Percentiles rank a stretch among this genome's conserved stretches.
phyloP scores from a whole-genome alignment of 352 stramenopile genomes.

The Pilasporangium apinafurcum region DNA sequence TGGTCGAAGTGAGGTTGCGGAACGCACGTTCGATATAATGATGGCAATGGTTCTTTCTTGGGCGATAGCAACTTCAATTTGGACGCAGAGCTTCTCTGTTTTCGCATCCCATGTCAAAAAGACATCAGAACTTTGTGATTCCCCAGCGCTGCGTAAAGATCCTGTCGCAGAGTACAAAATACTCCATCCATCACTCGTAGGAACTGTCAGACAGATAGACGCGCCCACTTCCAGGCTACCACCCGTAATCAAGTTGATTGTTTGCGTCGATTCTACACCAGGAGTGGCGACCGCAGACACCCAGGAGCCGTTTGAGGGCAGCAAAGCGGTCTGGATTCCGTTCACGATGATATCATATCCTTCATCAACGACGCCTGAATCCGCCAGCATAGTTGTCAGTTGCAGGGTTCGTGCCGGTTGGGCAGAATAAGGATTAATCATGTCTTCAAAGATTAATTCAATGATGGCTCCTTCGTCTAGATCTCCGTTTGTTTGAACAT shows the following conservation, averaged over 20 bases:
- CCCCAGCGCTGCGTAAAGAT: slow-evolving; percentile 9
- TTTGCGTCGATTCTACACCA: slow-evolving; percentile 39
- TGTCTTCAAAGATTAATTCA: slow-evolving; percentile 30
- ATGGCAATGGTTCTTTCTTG: slow-evolving; percentile 34
- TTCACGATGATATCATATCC: slow-evolving; percentile 36
- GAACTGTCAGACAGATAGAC: slow-evolving; percentile 27
- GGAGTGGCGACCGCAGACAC: slow-evolving; percentile 32
- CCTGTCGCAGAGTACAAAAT: slow-evolving; percentile 20
- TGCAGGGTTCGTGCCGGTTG: slow-evolving; percentile 7
- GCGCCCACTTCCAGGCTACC: slow-evolving; percentile 31
- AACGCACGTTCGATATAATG: slow-evolving; percentile 30
- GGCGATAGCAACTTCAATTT: slow-evolving; percentile 11
- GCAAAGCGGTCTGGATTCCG: slow-evolving; percentile 18
- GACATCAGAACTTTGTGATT: slow-evolving; percentile 1
- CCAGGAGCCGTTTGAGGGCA: slow-evolving; percentile 23
- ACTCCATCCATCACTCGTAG: slow-evolving; percentile 18
- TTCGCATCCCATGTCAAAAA: slow-evolving; percentile 7
- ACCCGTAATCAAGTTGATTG: slow-evolving; percentile 25
- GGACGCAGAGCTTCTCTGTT: slow-evolving; percentile 18
- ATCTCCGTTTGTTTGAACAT: slow-evolving; percentile 28
- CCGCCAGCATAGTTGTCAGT: slow-evolving; percentile 30
- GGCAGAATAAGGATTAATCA: slow-evolving; percentile 48
- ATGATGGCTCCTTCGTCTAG: slow-evolving; percentile 25
- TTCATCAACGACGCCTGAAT: slow-evolving; percentile 38
- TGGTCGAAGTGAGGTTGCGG: slow-evolving; percentile 28